These are phyloP conservation scores for Phytophthora capsici DNA, from an alignment of 352 stramenopile species.

Conservation along the genomic window DNA sequence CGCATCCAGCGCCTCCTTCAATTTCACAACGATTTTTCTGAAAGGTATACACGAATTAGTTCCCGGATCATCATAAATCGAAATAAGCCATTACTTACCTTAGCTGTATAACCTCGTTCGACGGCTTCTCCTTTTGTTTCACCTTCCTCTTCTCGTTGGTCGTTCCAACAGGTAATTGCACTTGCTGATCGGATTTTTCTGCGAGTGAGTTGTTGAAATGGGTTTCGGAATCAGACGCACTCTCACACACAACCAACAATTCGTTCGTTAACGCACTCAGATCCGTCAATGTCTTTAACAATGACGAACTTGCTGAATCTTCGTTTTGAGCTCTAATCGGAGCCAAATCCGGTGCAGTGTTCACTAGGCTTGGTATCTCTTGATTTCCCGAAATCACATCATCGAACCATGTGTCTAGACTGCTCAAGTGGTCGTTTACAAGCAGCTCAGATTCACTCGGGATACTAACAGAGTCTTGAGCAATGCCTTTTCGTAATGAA, in stretches of 20 bases:
- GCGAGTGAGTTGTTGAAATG: background rate
- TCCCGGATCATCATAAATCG: background rate
- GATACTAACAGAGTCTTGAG: background rate
- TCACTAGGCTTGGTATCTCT: background rate
- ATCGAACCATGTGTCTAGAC: slow-evolving; percentile 61
- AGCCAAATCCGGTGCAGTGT: background rate
- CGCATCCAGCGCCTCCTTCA: slow-evolving; percentile 61
- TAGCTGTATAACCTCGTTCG: slow-evolving; percentile 20
- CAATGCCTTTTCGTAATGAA: background rate
- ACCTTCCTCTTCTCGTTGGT: background rate
- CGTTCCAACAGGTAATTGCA: no score
- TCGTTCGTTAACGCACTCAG: slow-evolving; percentile 33
- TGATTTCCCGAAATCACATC: slow-evolving; percentile 39
- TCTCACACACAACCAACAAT: slow-evolving; percentile 21
- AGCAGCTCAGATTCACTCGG: slow-evolving; percentile 15
- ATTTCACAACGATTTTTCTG: slow-evolving; percentile 58
- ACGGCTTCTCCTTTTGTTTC: background rate
- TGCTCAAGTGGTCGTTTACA: slow-evolving; percentile 53
- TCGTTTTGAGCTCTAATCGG: background rate
- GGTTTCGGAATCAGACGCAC: background rate
- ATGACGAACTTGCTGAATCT: slow-evolving; percentile 11
- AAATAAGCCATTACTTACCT: slow-evolving; percentile 8
- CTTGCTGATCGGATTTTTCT: background rate
- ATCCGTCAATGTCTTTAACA: slow-evolving; percentile 24
- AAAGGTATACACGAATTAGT: background rate